Evolutionary conservation across 1,139 yeast species (phyloP).

Genomic region (Blastobotrys aristatus): DNA sequence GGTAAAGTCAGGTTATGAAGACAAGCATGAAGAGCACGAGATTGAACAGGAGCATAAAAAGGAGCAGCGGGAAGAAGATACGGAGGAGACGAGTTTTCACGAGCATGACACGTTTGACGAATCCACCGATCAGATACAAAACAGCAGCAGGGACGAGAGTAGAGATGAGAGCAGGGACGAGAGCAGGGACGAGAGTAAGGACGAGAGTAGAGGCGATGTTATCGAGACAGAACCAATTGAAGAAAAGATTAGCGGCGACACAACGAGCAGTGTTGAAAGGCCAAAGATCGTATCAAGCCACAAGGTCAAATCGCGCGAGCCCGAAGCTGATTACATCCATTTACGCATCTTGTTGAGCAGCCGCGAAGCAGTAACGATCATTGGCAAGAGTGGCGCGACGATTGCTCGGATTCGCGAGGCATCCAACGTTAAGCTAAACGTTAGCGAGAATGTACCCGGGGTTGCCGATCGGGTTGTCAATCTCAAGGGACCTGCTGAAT

Average conservation of each 20-base stretch:
- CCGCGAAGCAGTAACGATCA: conserved; percentile 71
- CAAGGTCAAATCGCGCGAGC: not conserved
- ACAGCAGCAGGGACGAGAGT: not conserved
- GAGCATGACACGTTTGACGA: not conserved
- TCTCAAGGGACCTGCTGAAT: conserved; percentile 71
- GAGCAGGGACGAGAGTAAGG: not conserved
- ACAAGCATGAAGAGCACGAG: not conserved
- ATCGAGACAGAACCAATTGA: not conserved
- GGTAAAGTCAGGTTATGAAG: not conserved
- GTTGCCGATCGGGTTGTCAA: conserved; percentile 74
- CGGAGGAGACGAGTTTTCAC: not conserved
- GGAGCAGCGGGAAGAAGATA: not conserved
- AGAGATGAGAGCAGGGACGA: not conserved
- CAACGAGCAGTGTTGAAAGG: not conserved
- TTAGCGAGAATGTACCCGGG: conserved; percentile 71
- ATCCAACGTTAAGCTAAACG: conserved; percentile 64
- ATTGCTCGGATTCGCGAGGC: conserved; percentile 61
- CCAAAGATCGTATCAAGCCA: conserved; percentile 3
- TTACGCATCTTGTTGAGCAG: conserved; percentile 71
- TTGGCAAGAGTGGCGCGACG: conserved; percentile 73
- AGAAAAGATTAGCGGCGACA: not conserved
- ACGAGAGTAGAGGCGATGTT: not conserved
- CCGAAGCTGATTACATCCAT: conserved; percentile 40
- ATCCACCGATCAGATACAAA: not conserved
- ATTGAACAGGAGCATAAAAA: not conserved